phyloP scores from a whole-genome alignment of 495 filamentous ascomycete genomes.

The Neurospora discreta region DNA sequence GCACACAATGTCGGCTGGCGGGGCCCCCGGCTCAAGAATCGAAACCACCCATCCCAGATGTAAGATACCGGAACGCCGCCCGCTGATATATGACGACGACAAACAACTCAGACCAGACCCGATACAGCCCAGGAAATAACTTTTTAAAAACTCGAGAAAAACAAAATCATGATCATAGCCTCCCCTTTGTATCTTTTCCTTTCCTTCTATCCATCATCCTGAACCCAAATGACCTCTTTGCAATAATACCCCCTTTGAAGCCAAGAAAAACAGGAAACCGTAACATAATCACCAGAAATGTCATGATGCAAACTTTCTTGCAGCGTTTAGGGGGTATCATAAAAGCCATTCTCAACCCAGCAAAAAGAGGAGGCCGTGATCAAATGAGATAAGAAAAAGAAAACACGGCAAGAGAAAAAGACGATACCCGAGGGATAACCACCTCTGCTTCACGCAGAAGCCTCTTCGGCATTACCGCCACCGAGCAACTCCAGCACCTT shows the following conservation, averaged over 20 bases:
- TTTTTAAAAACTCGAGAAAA: not conserved
- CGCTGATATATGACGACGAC: not conserved
- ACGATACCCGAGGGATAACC: not conserved
- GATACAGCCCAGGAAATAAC: not conserved
- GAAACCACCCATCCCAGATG: not conserved
- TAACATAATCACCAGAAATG: not conserved
- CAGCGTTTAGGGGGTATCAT: not conserved
- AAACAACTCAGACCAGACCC: not conserved
- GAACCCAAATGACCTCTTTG: not conserved
- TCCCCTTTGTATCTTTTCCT: not conserved
- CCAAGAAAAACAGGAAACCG: not conserved
- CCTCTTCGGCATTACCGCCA: constrained; percentile 34
- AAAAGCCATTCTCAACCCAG: not conserved
- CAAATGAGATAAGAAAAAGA: not conserved
- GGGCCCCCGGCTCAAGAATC: not conserved
- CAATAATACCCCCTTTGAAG: not conserved
- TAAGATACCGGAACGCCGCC: not conserved
- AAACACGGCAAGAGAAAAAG: not conserved
- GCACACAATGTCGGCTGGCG: not conserved
- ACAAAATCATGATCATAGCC: not conserved
- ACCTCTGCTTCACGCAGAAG: not conserved
- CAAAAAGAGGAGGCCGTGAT: constrained; percentile 2
- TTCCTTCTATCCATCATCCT: not conserved
- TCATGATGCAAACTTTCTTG: constrained; percentile 2
- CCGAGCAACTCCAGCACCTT: constrained; percentile 88